These are phyloP conservation scores for Peronosclerospora sorghi DNA, from an alignment of 352 stramenopile species.

Conservation along the genomic window DNA sequence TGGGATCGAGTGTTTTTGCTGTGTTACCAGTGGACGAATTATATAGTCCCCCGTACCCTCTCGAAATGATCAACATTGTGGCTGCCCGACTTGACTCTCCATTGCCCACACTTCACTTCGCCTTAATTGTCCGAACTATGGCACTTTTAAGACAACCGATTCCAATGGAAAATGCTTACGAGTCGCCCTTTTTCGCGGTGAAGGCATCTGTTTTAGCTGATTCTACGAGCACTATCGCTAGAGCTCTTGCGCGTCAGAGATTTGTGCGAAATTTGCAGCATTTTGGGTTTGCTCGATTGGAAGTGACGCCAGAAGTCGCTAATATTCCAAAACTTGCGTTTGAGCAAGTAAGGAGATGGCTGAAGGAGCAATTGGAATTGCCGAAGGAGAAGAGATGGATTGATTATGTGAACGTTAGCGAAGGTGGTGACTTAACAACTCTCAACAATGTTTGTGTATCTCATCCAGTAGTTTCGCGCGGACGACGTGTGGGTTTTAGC, in stretches of 20 bases:
- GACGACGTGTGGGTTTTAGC: conserved; percentile 65
- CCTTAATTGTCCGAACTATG: conserved; percentile 55
- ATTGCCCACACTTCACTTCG: conserved; percentile 50
- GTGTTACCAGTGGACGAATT: conserved; percentile 63
- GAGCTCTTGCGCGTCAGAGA: conserved; percentile 37
- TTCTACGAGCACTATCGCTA: conserved; percentile 27
- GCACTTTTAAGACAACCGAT: conserved; percentile 41
- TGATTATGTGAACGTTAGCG: not conserved
- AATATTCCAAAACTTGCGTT: conserved; percentile 48
- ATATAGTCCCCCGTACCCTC: conserved; percentile 64
- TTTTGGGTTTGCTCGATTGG: conserved; percentile 60
- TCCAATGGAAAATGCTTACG: conserved; percentile 25
- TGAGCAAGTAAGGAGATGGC: conserved; percentile 45
- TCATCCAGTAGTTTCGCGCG: conserved; percentile 44
- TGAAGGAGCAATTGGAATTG: conserved; percentile 37
- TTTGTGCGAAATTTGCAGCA: conserved; percentile 65
- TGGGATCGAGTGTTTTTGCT: conserved; percentile 57
- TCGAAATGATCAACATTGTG: conserved; percentile 76
- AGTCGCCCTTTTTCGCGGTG: conserved; percentile 66
- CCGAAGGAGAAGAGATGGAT: conserved; percentile 38
- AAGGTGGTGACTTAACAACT: conserved; percentile 4
- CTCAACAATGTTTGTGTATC: too few species aligned
- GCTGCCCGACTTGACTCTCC: conserved; percentile 27
- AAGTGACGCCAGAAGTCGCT: conserved; percentile 52
- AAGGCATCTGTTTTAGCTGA: conserved; percentile 25